Conservation (phyloP, 75 land plant genomes). For the Pinus albicaulis region DNA sequence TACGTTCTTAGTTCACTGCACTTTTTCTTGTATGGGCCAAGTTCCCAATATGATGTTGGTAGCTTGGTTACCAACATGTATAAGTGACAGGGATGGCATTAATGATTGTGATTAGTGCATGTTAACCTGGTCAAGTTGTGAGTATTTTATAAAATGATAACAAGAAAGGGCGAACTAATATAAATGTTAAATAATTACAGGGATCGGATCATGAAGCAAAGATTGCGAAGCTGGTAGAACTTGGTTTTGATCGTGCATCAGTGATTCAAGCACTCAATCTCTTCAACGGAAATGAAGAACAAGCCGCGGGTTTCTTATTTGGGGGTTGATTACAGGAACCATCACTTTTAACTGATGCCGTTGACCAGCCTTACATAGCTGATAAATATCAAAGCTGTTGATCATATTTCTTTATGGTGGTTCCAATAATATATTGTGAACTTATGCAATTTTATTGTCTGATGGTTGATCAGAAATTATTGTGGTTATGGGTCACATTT, state of each 20-base stretch:
- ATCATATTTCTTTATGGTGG: neutral
- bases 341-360: neutral
- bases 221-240: constrained; percentile 72
- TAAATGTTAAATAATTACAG: constrained; percentile 20
- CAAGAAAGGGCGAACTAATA: neutral
- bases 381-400: neutral
- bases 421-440: neutral
- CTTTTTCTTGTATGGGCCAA: too few relatives aligned
- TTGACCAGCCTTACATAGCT: neutral
- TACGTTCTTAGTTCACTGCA: too few relatives aligned
- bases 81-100: too few relatives aligned
- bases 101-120: neutral
- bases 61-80: too few relatives aligned
- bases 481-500: neutral
- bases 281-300: constrained; percentile 90
- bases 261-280: constrained; percentile 78
- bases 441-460: neutral
- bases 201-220: constrained; percentile 68
- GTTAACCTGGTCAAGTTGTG: neutral
- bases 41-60: too few relatives aligned
- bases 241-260: constrained; percentile 73
- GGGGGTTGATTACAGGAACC: constrained; percentile 52
- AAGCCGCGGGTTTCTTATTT: constrained; percentile 90
- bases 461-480: neutral
- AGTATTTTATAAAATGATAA: neutral